Conservation (phyloP, 305 asterid genomes). For the Petunia hybrid region DNA sequence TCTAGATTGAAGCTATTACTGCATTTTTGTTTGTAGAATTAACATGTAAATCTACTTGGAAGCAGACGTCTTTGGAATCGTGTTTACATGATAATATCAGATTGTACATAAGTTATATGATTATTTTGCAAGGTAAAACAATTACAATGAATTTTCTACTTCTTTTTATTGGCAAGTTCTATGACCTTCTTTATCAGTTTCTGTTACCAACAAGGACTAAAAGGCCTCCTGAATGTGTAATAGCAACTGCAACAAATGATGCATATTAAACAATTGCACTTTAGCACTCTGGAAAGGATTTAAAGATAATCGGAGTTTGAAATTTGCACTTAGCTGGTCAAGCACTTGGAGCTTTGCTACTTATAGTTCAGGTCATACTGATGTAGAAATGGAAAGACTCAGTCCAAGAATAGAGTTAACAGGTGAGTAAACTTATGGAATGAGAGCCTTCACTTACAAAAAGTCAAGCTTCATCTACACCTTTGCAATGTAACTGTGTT, state of each 20-base stretch:
- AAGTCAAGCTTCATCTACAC: not conserved
- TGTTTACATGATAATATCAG: conserved; percentile 26
- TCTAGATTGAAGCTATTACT: conserved; percentile 22
- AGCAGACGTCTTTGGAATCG: not conserved
- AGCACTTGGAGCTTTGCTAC: conserved; percentile 4
- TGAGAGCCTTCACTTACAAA: not conserved
- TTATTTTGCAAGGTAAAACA: not conserved
- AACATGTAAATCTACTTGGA: conserved; percentile 23
- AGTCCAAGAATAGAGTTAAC: conserved; percentile 16
- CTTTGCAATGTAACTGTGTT: conserved; percentile 2
- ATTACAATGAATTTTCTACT: conserved; percentile 11
- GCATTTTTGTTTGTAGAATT: not conserved
- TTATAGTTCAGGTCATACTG: conserved; percentile 14
- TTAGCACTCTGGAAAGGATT: not conserved
- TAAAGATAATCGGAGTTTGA: conserved; percentile 11
- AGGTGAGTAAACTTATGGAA: not conserved
- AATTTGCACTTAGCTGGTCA: not conserved
- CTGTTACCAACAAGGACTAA: not conserved
- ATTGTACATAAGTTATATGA: conserved; percentile 17
- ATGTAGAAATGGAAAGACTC: conserved; percentile 21
- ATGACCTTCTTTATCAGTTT: not conserved
- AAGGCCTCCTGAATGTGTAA: not conserved
- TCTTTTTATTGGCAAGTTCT: not conserved
- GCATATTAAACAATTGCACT: not conserved
- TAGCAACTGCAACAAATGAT: not conserved